Conservation (phyloP, 2,329 filamentous ascomycete genomes). For the Exophiala calicioides region DNA sequence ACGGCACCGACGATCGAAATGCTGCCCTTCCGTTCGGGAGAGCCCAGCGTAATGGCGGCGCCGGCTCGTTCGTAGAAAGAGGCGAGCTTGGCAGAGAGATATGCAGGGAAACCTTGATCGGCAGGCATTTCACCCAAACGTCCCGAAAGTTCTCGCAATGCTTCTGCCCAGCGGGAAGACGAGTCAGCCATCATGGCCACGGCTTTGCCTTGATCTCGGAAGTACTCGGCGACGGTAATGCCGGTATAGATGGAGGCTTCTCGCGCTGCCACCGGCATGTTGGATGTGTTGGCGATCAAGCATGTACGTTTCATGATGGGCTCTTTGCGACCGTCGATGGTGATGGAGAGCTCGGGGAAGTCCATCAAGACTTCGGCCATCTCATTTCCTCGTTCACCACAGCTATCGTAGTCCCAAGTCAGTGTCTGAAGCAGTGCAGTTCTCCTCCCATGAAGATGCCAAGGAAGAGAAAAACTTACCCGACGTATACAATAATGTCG, state of each 20-base stretch:
- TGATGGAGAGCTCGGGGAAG: slow-evolving; percentile 96
- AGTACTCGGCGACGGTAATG: slow-evolving; percentile 94
- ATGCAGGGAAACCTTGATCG: slow-evolving; percentile 98
- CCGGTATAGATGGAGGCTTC: slow-evolving; percentile 98
- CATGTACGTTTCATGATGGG: slow-evolving; percentile 99
- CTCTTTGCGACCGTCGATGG: slow-evolving; percentile 90
- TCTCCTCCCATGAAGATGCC: neutral
- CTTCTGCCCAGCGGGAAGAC: slow-evolving; percentile 96
- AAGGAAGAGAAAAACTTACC: slow-evolving; percentile 42
- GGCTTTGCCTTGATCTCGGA: slow-evolving; percentile 93
- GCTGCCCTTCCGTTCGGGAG: slow-evolving; percentile 83
- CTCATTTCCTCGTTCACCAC: slow-evolving; percentile 93
- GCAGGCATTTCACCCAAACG: slow-evolving; percentile 99
- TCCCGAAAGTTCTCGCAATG: slow-evolving; percentile 96
- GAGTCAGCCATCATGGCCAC: slow-evolving; percentile 99
- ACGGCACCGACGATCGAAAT: slow-evolving; percentile 98
- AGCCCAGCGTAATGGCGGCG: slow-evolving; percentile 79
- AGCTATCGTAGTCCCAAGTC: slow-evolving; percentile 1
- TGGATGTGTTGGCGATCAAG: slow-evolving; percentile 97
- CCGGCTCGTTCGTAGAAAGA: slow-evolving; percentile 99
- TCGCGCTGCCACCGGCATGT: slow-evolving; percentile 98
- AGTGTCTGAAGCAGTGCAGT: neutral
- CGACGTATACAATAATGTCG: slow-evolving; percentile 98
- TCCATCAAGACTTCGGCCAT: slow-evolving; percentile 99
- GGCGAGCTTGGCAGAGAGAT: slow-evolving; percentile 92